These are phyloP conservation scores for Carex myosuroides DNA, from an alignment of 176 grass and related monocot species.

Conservation along the genomic window DNA sequence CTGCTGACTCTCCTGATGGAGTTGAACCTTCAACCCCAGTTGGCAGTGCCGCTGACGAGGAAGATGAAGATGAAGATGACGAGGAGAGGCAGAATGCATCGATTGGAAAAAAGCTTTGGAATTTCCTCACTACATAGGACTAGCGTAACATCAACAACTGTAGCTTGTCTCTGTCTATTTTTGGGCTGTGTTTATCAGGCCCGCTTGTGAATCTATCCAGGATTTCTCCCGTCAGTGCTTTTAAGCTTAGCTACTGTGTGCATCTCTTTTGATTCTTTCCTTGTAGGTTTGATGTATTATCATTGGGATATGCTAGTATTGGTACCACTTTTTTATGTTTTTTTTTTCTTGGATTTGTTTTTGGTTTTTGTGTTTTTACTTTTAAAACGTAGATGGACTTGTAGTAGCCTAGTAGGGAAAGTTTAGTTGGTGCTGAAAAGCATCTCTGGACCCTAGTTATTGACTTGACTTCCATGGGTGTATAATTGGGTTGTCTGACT, in stretches of 20 bases:
- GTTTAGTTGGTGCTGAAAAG: slow-evolving; percentile 18
- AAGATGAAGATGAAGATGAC: slow-evolving; percentile 51
- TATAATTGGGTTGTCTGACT: slow-evolving; percentile 13
- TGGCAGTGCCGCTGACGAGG: slow-evolving; percentile 31
- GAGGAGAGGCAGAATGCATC: slow-evolving; percentile 44
- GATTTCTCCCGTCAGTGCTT: neutral
- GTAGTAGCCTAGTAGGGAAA: slow-evolving; percentile 23
- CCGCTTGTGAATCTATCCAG: slow-evolving; percentile 20
- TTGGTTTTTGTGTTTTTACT: neutral
- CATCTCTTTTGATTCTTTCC: slow-evolving; percentile 14
- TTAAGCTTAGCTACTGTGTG: slow-evolving; percentile 18
- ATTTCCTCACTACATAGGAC: slow-evolving; percentile 84
- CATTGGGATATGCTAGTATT: slow-evolving; percentile 3
- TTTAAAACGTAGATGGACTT: slow-evolving; percentile 16
- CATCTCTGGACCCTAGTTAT: slow-evolving; percentile 3
- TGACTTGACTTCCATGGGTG: slow-evolving; percentile 8
- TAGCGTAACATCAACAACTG: slow-evolving; percentile 13
- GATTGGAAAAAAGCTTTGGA: slow-evolving; percentile 80
- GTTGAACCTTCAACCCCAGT: slow-evolving; percentile 52
- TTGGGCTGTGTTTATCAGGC: slow-evolving; percentile 41
- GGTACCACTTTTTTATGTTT: neutral
- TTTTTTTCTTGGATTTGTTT: neutral
- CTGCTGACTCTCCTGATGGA: neutral
- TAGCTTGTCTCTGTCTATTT: slow-evolving; percentile 37
- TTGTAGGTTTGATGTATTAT: slow-evolving; percentile 20